Evolutionary conservation across 345 rosid genomes (phyloP).

Genomic region (Psidium friedrichsthalianum): DNA sequence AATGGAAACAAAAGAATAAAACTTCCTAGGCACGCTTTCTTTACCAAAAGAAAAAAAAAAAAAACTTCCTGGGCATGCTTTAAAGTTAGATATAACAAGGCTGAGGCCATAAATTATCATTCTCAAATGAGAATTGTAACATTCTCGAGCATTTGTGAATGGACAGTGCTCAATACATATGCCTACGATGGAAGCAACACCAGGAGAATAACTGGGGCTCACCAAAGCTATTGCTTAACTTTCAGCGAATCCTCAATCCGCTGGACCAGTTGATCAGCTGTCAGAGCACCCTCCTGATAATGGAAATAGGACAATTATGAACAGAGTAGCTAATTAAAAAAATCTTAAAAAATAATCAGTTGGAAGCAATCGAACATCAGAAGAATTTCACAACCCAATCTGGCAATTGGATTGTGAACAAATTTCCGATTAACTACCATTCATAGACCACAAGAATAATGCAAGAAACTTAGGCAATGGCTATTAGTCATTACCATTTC

Average conservation of each 20-base stretch:
- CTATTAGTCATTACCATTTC: not conserved
- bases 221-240: slow-evolving; percentile 42
- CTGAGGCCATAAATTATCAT: not conserved
- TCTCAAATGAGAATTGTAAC: not conserved
- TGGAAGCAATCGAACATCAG: not conserved
- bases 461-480: not conserved
- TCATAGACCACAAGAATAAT: not conserved
- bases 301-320: not conserved
- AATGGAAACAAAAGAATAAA: not conserved
- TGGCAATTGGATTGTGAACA: not conserved
- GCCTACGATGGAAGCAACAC: not conserved
- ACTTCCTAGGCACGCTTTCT: not conserved
- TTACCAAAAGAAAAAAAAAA: not conserved
- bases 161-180: not conserved
- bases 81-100: not conserved
- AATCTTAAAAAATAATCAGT: not conserved
- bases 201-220: not conserved
- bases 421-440: not conserved
- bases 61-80: not conserved
- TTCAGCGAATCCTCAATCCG: slow-evolving; percentile 57
- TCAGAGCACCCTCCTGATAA: slow-evolving; percentile 74
- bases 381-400: not conserved
- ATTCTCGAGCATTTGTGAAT: not conserved
- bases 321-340: not conserved
- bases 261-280: slow-evolving; percentile 50